These are phyloP conservation scores for Phytophthora hybrid DNA, from an alignment of 352 stramenopile species.

Conservation along the genomic window DNA sequence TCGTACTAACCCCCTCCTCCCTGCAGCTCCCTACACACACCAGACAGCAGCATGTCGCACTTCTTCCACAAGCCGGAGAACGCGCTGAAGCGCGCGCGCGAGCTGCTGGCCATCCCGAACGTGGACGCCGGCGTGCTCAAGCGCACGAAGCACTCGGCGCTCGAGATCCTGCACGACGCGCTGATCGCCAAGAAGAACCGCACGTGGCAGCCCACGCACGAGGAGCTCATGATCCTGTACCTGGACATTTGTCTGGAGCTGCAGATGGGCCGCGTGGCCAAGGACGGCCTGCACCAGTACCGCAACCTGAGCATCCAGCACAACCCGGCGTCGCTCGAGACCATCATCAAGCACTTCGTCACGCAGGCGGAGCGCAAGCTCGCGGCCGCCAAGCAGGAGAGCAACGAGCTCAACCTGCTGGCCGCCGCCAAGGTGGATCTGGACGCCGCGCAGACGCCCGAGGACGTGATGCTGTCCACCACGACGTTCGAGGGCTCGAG, in stretches of 20 bases:
- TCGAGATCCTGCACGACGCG: slow-evolving; percentile 94
- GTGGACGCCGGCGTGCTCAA: slow-evolving; percentile 74
- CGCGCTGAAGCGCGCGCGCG: slow-evolving; percentile 90
- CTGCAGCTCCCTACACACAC: slow-evolving; percentile 26
- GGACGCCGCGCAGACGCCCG: slow-evolving; percentile 93
- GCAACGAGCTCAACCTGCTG: slow-evolving; percentile 87
- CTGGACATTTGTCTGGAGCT: slow-evolving; percentile 97
- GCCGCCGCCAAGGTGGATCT: slow-evolving; percentile 89
- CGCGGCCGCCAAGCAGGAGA: slow-evolving; percentile 82
- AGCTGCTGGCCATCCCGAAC: slow-evolving; percentile 85
- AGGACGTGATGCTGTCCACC: slow-evolving; percentile 97
- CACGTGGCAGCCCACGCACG: slow-evolving; percentile 97
- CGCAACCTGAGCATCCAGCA: slow-evolving; percentile 95
- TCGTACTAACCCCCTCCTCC: slow-evolving; percentile 5
- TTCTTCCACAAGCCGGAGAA: slow-evolving; percentile 94
- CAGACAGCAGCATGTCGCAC: slow-evolving; percentile 65
- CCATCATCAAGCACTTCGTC: slow-evolving; percentile 94
- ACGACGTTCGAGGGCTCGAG: slow-evolving; percentile 96
- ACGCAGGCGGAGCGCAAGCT: slow-evolving; percentile 91
- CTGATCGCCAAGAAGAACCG: slow-evolving; percentile 96
- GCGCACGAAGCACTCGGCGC: slow-evolving; percentile 81
- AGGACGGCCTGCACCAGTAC: slow-evolving; percentile 99
- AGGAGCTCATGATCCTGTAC: slow-evolving; percentile 98
- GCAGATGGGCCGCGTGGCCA: slow-evolving; percentile 93
- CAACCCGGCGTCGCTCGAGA: slow-evolving; percentile 96